Conservation (phyloP, 2,329 filamentous ascomycete species). For the Sporothrix pallida region DNA sequence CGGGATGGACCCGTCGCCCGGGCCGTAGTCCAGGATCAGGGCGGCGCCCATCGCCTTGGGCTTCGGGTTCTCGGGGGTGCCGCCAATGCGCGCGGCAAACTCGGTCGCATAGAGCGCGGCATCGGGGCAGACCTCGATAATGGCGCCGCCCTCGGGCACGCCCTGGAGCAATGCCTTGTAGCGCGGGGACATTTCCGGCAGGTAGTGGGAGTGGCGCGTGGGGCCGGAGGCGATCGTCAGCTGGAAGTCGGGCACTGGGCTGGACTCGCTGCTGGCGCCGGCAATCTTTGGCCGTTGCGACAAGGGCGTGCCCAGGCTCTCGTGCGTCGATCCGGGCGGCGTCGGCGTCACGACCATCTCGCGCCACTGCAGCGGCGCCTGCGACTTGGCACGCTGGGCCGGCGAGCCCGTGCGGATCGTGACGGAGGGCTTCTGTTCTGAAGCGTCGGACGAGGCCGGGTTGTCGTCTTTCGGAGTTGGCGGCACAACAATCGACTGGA, state of each 20-base stretch:
- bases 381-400: background rate
- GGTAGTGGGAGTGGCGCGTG: slow-evolving; percentile 82
- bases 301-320: slow-evolving; percentile 60
- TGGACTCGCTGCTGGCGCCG: slow-evolving; percentile 52
- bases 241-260: slow-evolving; percentile 80
- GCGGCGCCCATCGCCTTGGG: slow-evolving; percentile 76
- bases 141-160: slow-evolving; percentile 66
- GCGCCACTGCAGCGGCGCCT: slow-evolving; percentile 69
- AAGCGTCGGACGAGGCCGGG: slow-evolving; percentile 48
- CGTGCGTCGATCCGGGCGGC: slow-evolving; percentile 59
- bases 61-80: slow-evolving; percentile 62
- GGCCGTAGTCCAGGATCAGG: slow-evolving; percentile 95
- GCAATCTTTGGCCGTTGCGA: slow-evolving; percentile 53
- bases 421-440: background rate
- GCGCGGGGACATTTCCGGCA: slow-evolving; percentile 80
- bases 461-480: slow-evolving; percentile 43
- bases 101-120: slow-evolving; percentile 78
- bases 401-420: slow-evolving; percentile 38
- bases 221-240: slow-evolving; percentile 75
- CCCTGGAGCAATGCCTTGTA: slow-evolving; percentile 75
- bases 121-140: slow-evolving; percentile 91
- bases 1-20: slow-evolving; percentile 72
- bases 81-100: slow-evolving; percentile 85
- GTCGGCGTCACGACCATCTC: slow-evolving; percentile 79
- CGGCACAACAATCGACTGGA: slow-evolving; percentile 70